Percentiles rank a stretch among this genome's conserved stretches.
Conservation (phyloP, 2,329 filamentous ascomycete genomes). For the Xylariaceae sp. region DNA sequence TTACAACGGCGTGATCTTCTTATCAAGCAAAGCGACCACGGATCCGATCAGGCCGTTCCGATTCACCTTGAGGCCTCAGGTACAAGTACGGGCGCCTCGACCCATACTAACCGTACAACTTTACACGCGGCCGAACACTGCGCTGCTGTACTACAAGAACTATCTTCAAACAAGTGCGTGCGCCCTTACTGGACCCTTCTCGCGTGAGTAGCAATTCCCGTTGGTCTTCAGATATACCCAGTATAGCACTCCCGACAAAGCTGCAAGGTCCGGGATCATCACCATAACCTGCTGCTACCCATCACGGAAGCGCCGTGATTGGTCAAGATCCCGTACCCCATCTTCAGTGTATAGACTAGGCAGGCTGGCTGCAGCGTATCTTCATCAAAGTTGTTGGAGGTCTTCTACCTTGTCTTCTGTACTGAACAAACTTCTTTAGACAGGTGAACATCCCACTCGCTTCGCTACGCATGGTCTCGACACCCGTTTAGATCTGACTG, state of each 20-base stretch:
- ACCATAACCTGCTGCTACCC: conserved; percentile 22
- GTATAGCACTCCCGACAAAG: conserved; percentile 1
- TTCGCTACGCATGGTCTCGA: conserved; percentile 23
- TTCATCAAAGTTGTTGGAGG: not conserved
- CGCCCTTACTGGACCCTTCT: not conserved
- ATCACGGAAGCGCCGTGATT: conserved; percentile 14
- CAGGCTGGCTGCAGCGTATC: conserved; percentile 2
- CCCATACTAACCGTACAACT: not conserved
- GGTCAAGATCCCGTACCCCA: not conserved
- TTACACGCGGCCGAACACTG: conserved; percentile 6
- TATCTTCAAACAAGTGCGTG: not conserved
- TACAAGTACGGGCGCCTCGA: not conserved
- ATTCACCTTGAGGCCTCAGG: not conserved
- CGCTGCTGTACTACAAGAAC: conserved; percentile 1
- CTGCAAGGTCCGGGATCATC: not conserved
- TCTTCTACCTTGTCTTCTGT: conserved; percentile 22
- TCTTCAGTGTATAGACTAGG: not conserved
- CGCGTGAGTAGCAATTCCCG: conserved; percentile 1
- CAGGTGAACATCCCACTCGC: not conserved
- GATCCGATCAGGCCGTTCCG: not conserved
- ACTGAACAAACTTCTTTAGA: conserved; percentile 3
- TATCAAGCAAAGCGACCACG: not conserved
- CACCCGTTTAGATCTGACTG: conserved; percentile 6
- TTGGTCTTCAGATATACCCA: not conserved
- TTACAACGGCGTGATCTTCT: not conserved